phyloP scores from a whole-genome alignment of 371 early-diverging fungal species.

The Rhizopus sp. region DNA sequence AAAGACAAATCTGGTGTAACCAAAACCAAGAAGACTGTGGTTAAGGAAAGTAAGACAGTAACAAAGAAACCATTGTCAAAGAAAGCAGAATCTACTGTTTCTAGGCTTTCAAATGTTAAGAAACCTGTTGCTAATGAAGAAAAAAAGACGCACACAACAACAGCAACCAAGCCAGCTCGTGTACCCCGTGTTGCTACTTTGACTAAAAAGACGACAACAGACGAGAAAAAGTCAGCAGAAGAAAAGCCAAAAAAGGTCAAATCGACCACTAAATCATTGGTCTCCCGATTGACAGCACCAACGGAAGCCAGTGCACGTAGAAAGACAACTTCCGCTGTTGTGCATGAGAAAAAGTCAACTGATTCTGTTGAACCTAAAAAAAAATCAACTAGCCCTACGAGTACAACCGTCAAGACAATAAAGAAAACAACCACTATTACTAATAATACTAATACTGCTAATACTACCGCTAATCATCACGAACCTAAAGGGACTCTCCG shows the following conservation, averaged over 20 bases:
- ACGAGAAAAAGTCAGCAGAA: constrained; percentile 10
- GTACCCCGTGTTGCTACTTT: constrained; percentile 28
- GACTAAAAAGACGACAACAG: constrained; percentile 12
- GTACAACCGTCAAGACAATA: neutral
- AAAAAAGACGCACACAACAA: constrained; percentile 4
- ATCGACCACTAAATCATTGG: constrained; percentile 15
- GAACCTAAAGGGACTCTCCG: neutral
- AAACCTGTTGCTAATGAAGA: constrained; percentile 8
- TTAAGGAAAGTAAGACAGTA: constrained; percentile 1
- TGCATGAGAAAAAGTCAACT: constrained; percentile 5
- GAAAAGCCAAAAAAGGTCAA: constrained; percentile 16
- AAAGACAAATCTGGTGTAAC: constrained; percentile 8
- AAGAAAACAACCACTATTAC: constrained; percentile 1
- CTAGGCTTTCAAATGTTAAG: constrained; percentile 7
- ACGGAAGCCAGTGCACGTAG: constrained; percentile 28
- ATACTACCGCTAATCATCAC: neutral
- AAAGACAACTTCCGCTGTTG: constrained; percentile 14
- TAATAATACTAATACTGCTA: neutral
- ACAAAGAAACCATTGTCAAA: constrained; percentile 3
- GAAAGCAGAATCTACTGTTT: constrained; percentile 7
- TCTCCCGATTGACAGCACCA: constrained; percentile 29
- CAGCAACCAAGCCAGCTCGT: constrained; percentile 12
- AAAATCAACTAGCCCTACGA: neutral
- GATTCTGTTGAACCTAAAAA: constrained; percentile 4
- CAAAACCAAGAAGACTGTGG: constrained; percentile 5